Percentiles rank a stretch among this genome's conserved stretches.
Conservation (phyloP, 2,329 filamentous ascomycete genomes). For the Aspergillus pseudotamarii region DNA sequence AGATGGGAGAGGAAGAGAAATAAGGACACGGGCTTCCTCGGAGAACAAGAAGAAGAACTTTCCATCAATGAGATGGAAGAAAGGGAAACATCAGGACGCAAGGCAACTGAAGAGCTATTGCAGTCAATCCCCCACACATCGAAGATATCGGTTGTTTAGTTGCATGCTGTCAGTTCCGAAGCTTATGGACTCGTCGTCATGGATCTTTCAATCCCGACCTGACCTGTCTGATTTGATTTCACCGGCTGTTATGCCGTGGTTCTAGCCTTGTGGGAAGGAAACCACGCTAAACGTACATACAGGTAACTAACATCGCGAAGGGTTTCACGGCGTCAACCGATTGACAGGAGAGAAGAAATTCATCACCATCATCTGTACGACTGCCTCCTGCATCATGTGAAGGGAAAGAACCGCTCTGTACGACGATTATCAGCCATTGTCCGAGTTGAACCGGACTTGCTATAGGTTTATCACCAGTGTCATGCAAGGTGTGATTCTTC, state of each 20-base stretch:
- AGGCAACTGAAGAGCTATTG: slow-evolving; percentile 1
- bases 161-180: neutral
- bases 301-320: neutral
- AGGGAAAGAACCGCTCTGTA: neutral
- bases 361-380: neutral
- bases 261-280: neutral
- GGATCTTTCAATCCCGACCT: neutral
- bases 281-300: neutral
- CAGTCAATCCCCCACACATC: slow-evolving; percentile 2
- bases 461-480: neutral
- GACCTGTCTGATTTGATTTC: slow-evolving; percentile 8
- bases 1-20: too few species aligned
- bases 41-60: slow-evolving; percentile 2
- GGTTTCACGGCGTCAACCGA: neutral
- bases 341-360: neutral
- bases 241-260: neutral
- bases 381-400: slow-evolving; percentile 1
- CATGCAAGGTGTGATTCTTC: neutral
- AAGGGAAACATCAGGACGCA: neutral
- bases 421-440: neutral
- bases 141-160: neutral
- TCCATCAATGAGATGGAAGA: neutral
- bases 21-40: neutral
- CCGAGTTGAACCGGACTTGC: neutral
- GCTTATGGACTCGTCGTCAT: neutral